Percentiles rank a stretch among this genome's conserved stretches.
These are phyloP conservation scores for Eruca vesicaria DNA, from an alignment of 441 rosid species.

Conservation along the genomic window DNA sequence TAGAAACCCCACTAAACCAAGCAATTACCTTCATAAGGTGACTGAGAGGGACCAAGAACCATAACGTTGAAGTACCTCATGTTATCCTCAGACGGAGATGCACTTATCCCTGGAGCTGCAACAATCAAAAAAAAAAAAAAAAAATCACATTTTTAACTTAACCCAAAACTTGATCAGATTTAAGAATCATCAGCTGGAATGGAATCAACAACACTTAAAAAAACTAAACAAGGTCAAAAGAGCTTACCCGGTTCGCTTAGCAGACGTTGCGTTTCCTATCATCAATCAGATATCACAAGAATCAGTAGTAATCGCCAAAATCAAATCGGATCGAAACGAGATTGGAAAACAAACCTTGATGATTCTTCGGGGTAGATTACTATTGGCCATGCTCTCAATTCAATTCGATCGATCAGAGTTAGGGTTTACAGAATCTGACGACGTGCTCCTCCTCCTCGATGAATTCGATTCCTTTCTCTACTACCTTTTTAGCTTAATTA, in stretches of 20 bases:
- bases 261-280: constrained; percentile 95
- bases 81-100: constrained; percentile 96
- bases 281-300: constrained; percentile 28
- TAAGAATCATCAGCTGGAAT: constrained; percentile 10
- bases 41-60: constrained; percentile 97
- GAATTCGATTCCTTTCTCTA: constrained; percentile 19
- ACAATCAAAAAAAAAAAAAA: background rate
- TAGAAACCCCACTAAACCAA: background rate
- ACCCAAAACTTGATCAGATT: too few relatives aligned
- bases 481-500: too few relatives aligned
- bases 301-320: background rate
- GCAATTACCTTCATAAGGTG: constrained; percentile 90
- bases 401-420: constrained; percentile 34
- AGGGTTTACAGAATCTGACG: constrained; percentile 34
- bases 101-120: constrained; percentile 93
- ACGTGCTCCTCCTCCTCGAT: constrained; percentile 21
- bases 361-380: constrained; percentile 89
- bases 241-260: constrained; percentile 91
- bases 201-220: background rate
- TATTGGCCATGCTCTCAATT: constrained; percentile 65
- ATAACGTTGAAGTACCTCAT: constrained; percentile 96
- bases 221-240: background rate
- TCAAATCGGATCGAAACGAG: background rate
- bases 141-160: background rate
- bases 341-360: constrained; percentile 55